Evolutionary conservation across 768 basidiomycete species (phyloP), one percentile per base, ranked within the genome.

Genomic region (Auricularia sp.): DNA sequence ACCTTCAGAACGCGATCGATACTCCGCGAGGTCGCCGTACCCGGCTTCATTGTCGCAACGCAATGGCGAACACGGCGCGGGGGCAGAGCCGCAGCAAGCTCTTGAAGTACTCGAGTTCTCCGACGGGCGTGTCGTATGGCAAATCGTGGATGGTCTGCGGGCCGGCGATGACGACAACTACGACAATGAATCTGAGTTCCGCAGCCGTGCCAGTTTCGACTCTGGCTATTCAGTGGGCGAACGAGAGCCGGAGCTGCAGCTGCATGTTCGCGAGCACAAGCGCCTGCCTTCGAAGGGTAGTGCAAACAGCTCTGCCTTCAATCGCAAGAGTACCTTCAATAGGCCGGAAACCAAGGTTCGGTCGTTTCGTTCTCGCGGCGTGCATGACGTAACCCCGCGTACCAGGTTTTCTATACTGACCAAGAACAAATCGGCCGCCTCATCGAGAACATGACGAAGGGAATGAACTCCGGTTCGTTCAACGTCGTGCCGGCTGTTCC

Each of bases 51-150:
- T 23, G 56, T 2, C 29, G 29, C 29, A 29, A 29, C 56, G 23
- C 18, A 35, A 59, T 59, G 29, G 56, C 10, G 56, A 35, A 23
- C 56, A 14, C 34, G 56, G 29, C 23, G 0, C 8, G 54, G 14
- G 23, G 82, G 61, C 84, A 82, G 39, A 42, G 63, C 69, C 79
- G 47, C 81, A 83, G 12, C 83, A 86, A 60, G 90, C 87, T 3
- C 76, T 93, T 36, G 89, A 93, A 74, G 81, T 93, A 54, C 80
- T 93, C 63, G 88, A 93, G 71, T 76, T 91, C 70, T 88, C 89
- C n/a, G 91, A 91, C 71, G 91, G 91, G 29, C 86, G 92, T 72
- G 90, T 88, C 7, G 86, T 93, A 66, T 93, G 91, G 91, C 90
- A 63, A 67, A 88, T 93, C 68, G 88, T 93, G 60, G 90, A 92